Percentiles rank a stretch among this genome's conserved stretches.
Evolutionary conservation across 495 filamentous ascomycete species (phyloP).

Genomic region (Daldinia bambusicola): DNA sequence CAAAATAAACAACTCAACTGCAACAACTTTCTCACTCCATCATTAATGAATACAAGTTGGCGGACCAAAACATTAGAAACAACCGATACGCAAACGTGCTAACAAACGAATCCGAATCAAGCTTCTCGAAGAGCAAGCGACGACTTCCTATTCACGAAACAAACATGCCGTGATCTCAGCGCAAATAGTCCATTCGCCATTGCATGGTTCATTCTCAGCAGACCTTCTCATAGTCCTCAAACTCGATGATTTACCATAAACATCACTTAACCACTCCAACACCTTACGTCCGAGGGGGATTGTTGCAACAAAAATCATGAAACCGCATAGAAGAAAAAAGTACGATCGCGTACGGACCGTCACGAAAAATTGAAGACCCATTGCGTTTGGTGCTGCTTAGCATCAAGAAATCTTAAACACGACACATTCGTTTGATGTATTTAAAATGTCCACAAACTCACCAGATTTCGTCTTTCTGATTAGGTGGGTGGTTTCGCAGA

Average conservation of each 20-base stretch:
- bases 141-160: not conserved
- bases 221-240: not conserved
- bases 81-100: not conserved
- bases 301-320: not conserved
- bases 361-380: not conserved
- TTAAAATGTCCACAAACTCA: not conserved
- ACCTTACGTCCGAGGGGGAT: too few species aligned
- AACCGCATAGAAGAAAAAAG: not conserved
- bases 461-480: not conserved
- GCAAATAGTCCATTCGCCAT: not conserved
- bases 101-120: not conserved
- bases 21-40: not conserved
- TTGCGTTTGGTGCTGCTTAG: not conserved
- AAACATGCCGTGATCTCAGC: not conserved
- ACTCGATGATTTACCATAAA: not conserved
- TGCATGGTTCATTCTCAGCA: not conserved
- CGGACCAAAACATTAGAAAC: not conserved
- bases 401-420: not conserved
- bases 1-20: too few species aligned
- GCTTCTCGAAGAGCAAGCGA: not conserved
- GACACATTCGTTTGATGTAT: too few species aligned
- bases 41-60: not conserved
- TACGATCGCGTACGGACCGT: not conserved
- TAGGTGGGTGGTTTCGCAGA: constrained; percentile 1
- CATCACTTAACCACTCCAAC: not conserved